Evolutionary conservation across 345 rosid species (phyloP).

Genomic region (Isatis tinctoria): DNA sequence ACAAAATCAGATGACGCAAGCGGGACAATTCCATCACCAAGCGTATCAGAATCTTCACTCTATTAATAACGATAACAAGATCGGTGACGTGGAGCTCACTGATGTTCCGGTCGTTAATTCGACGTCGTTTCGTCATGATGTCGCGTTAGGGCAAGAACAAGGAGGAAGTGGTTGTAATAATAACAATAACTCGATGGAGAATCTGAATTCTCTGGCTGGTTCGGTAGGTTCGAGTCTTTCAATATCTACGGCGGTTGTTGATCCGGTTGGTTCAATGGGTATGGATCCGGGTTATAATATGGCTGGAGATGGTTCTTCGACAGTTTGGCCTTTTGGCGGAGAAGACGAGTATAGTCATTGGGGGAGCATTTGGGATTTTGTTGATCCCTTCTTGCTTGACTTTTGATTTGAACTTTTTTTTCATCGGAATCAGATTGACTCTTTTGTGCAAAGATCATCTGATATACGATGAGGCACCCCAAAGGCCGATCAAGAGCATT

Average conservation of each 20-base stretch:
- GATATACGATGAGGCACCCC: neutral
- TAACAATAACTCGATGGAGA: conserved; percentile 20
- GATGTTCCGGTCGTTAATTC: conserved; percentile 11
- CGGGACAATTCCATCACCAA: conserved; percentile 25
- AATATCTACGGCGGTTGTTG: conserved; percentile 18
- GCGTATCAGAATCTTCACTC: conserved; percentile 27
- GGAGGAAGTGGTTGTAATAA: conserved; percentile 15
- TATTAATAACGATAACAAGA: neutral
- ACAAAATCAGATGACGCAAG: conserved; percentile 28
- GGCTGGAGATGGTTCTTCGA: conserved; percentile 44
- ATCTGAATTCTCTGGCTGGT: conserved; percentile 40
- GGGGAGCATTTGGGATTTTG: conserved; percentile 56
- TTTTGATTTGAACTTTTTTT: conserved; percentile 29
- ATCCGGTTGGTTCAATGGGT: conserved; percentile 37
- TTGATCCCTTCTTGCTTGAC: conserved; percentile 53
- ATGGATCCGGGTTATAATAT: conserved; percentile 40
- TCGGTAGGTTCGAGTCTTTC: conserved; percentile 47
- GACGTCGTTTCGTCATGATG: conserved; percentile 3
- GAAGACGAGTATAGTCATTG: conserved; percentile 63
- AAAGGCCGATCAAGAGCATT: neutral
- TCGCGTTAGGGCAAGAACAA: conserved; percentile 28
- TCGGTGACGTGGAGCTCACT: conserved; percentile 4
- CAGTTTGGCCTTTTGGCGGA: conserved; percentile 56
- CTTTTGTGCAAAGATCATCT: neutral
- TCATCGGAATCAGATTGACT: neutral